These are phyloP conservation scores for Tuber umbilicatum DNA, from an alignment of 495 filamentous ascomycete species.

Conservation along the genomic window DNA sequence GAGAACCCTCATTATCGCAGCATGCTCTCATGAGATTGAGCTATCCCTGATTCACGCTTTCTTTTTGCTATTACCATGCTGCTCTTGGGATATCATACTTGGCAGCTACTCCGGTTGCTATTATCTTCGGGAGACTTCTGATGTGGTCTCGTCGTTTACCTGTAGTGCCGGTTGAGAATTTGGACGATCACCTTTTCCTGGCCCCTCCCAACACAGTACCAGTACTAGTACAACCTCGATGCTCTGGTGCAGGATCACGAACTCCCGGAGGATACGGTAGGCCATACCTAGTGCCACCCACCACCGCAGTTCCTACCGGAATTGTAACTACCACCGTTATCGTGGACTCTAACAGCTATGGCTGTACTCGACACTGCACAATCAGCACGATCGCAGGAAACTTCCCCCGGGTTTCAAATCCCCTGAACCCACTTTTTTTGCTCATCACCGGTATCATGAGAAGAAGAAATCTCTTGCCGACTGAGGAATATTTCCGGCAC, in stretches of 20 bases:
- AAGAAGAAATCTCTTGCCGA: not conserved
- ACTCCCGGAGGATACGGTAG: not conserved
- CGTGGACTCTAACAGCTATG: not conserved
- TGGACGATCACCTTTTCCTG: not conserved
- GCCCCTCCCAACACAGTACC: not conserved
- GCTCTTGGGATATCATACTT: too few relatives aligned
- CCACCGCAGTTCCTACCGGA: not conserved
- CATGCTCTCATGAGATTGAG: too few relatives aligned
- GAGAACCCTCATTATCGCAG: too few relatives aligned
- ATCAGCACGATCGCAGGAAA: not conserved
- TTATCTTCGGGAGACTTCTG: too few relatives aligned
- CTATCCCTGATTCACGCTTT: too few relatives aligned
- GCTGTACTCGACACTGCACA: not conserved
- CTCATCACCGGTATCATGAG: too few relatives aligned
- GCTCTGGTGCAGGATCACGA: not conserved
- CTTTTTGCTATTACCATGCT: too few relatives aligned
- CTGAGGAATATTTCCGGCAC: not conserved
- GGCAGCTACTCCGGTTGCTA: too few relatives aligned
- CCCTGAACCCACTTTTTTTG: not conserved
- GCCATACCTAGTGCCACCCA: not conserved
- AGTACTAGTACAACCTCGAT: not conserved
- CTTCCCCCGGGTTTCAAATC: not conserved
- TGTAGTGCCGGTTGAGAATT: not conserved
- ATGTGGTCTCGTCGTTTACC: too few relatives aligned
- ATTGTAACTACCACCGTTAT: not conserved